Evolutionary conservation across 371 early-diverging fungal species (phyloP), one percentile per base, ranked within the genome.

Genomic region (Circinella minor): DNA sequence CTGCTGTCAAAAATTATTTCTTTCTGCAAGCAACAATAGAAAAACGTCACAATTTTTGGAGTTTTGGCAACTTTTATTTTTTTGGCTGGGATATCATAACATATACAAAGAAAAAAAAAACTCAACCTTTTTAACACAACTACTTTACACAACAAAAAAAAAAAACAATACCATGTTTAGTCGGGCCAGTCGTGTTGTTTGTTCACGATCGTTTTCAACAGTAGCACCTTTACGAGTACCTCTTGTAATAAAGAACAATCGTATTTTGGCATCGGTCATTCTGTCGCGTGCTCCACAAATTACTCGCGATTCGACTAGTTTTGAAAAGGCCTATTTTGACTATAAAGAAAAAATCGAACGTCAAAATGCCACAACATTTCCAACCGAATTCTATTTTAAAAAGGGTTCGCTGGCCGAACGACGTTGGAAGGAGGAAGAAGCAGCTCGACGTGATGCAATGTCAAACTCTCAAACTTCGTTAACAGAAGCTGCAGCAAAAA

Each of bases 341-440:
- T 94, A 95, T 81, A 85, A 89, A 71, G 91, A 92, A 73, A 85
- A 86, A 69, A 80, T 92, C 18, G 90, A 90, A 63, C 90, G 90
- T 46, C 81, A 82, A 36, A 74, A 84, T 54, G 82, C 92, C 5
- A 80, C 86, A 18, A 78, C 88, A 17, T 94, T 96, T 74, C 86
- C 93, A 36, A 85, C 87, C 34, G 94, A 92, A 38, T 94, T 96
- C 72, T 95, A 93, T 78, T 94, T 96, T 79, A 96, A 96, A 78
- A 92, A 92, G 83, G 97, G 97, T 14, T 90, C 92, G 39, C 79
- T 91, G 7, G 92, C 92, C 36, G 96, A 97, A 78, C 82, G 86
- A 68, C 87, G 85, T 39, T 90, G 90, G 87, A 86, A 90, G 55
- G 84, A 86, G 20, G 88, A 88, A 66, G 87, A 87, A 55, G 73